These are phyloP conservation scores for Sisymbrium irio DNA, from an alignment of 345 rosid genomes.

Conservation along the genomic window DNA sequence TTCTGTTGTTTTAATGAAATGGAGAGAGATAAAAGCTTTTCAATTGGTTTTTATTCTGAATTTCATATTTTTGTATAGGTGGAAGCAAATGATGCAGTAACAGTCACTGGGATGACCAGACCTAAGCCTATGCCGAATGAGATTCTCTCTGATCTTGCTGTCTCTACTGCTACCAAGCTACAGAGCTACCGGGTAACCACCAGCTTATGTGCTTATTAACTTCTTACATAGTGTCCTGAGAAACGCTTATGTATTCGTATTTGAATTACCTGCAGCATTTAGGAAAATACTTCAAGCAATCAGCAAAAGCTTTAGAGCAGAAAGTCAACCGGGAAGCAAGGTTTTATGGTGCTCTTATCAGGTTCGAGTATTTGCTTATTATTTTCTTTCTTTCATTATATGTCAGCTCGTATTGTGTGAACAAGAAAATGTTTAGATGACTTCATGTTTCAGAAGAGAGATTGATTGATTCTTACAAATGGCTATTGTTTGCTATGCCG, in stretches of 20 bases:
- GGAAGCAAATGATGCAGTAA: conserved; percentile 80
- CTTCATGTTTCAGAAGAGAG: conserved; percentile 8
- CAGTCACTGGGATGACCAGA: conserved; percentile 80
- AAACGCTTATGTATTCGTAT: conserved; percentile 4
- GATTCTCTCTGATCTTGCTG: conserved; percentile 72
- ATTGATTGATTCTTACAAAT: background rate
- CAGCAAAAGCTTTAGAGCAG: conserved; percentile 84
- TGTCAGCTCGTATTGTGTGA: background rate
- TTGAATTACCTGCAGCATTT: conserved; percentile 51
- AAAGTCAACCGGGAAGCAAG: conserved; percentile 84
- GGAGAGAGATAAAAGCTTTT: background rate
- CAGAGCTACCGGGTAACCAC: conserved; percentile 73
- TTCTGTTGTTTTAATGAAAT: background rate
- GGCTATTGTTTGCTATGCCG: conserved; percentile 2
- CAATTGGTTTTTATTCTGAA: background rate
- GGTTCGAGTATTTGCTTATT: conserved; percentile 41
- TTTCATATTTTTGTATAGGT: conserved; percentile 49
- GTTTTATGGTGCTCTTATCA: conserved; percentile 93
- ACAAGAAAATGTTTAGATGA: conserved; percentile 4
- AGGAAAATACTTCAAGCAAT: conserved; percentile 89
- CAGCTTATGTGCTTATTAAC: background rate
- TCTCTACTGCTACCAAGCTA: conserved; percentile 86
- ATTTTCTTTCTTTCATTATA: background rate
- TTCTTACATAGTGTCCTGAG: background rate
- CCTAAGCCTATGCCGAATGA: conserved; percentile 77